phyloP scores from a whole-genome alignment of 1,139 yeast genomes.

The Sugiyamaella sp. region DNA sequence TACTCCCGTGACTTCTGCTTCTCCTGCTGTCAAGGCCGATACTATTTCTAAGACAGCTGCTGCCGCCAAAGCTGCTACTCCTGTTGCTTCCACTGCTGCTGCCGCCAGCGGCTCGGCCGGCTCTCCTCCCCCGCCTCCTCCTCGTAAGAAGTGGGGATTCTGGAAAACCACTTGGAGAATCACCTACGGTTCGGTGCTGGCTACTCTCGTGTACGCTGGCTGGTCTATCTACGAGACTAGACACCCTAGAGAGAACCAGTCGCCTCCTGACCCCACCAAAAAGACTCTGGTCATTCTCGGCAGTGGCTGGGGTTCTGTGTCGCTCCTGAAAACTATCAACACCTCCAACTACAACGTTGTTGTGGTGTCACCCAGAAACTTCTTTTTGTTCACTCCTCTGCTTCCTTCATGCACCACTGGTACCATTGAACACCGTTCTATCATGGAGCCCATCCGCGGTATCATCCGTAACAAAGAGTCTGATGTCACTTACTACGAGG shows the following conservation, averaged over 20 bases:
- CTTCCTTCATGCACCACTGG: conserved; percentile 95
- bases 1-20: background rate
- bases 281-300: conserved; percentile 90
- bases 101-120: background rate
- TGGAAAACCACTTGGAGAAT: conserved; percentile 41
- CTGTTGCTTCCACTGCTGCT: conserved; percentile 28
- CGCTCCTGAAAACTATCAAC: conserved; percentile 81
- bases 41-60: background rate
- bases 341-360: conserved; percentile 85
- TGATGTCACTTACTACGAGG: conserved; percentile 85
- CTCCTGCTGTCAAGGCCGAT: background rate
- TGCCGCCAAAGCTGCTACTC: conserved; percentile 29
- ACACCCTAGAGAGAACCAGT: conserved; percentile 44
- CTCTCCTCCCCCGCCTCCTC: conserved; percentile 11
- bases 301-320: conserved; percentile 92
- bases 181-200: conserved; percentile 38
- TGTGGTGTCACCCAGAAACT: conserved; percentile 90
- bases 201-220: conserved; percentile 40
- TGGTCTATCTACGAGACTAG: conserved; percentile 43
- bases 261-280: conserved; percentile 57
- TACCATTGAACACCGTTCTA: conserved; percentile 86
- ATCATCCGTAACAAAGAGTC: conserved; percentile 73
- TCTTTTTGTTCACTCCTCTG: conserved; percentile 90
- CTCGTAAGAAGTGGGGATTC: conserved; percentile 31
- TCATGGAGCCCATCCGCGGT: conserved; percentile 81